Evolutionary conservation across 2,329 filamentous ascomycete genomes (phyloP), one percentile per base, ranked within the genome.

Genomic region (Fusarium anguioides): DNA sequence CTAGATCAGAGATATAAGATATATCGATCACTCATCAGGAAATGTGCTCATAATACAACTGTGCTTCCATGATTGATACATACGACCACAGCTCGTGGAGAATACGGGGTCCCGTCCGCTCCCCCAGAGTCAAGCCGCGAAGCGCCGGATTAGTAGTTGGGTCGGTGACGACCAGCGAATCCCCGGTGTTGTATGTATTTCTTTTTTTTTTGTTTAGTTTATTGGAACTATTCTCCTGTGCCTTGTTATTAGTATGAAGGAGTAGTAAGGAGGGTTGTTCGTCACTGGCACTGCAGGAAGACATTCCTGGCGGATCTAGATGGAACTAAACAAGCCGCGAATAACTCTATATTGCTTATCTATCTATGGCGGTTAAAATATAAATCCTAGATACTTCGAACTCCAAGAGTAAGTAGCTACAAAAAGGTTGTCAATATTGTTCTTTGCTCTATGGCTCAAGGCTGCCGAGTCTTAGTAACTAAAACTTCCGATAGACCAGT

Each of bases 121-220:
- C 57, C 58, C 60, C 57, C 57, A 62, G 45, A 56, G 60, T 62
- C 40, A 63, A 63, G 39, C 60, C 52, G 20, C 44, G 39, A 61
- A 63, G 57, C 57, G 60, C 60, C 15, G 40, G 57, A 63, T 55
- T 56, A 63, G 57, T 63, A 62, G 60, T 62, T 63, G 36, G 59
- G 56, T 62, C 59, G 59, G 59, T 62, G 56, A 62, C 56, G 56
- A 60, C 57, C 57, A 63, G 60, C 49, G 60, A 62, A 64, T 57
- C 29, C 50, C 57, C 31, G 49, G 60, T 64, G 50, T 64, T 64
- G 60, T 63, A 64, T 64, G 60, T 63, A 42, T 36, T 45, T n/a
- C 54, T 49, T 8, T 17, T 63, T 47, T 36, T 45, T n/a, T 60
- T 49, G 9, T 17, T 29, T 7, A 26, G 6, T 6, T 27, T 21